Conservation (phyloP, 1,284 basidiomycete species). For the Microbotryum intermedium region DNA sequence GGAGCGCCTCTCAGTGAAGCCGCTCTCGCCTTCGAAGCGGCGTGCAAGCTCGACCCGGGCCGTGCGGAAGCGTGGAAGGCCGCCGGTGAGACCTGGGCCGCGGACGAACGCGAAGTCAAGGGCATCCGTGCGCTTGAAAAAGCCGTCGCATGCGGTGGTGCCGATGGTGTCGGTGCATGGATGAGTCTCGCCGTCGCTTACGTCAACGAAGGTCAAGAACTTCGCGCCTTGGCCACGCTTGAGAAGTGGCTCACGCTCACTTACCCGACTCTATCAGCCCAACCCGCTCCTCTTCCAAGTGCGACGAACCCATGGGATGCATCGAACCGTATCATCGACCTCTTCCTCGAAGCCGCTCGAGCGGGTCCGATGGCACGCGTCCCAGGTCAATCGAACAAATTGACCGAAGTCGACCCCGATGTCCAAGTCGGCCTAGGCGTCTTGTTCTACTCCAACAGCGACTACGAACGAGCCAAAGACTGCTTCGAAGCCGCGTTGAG, state of each 20-base stretch:
- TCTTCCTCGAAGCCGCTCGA: conserved; percentile 77
- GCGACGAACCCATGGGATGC: conserved; percentile 62
- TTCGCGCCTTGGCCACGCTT: conserved; percentile 77
- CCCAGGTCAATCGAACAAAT: conserved; percentile 43
- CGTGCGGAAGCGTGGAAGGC: conserved; percentile 83
- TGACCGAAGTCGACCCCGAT: conserved; percentile 76
- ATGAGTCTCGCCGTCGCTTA: conserved; percentile 93
- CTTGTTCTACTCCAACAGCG: conserved; percentile 77
- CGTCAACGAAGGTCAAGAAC: conserved; percentile 90
- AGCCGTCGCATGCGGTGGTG: conserved; percentile 51
- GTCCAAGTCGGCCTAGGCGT: conserved; percentile 90
- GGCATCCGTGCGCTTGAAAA: conserved; percentile 53
- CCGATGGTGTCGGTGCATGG: conserved; percentile 57
- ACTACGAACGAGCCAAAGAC: conserved; percentile 84
- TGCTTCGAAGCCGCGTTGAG: conserved; percentile 86
- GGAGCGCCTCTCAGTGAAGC: conserved; percentile 37
- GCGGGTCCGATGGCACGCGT: conserved; percentile 37
- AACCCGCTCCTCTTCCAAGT: conserved; percentile 44
- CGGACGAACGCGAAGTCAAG: conserved; percentile 70
- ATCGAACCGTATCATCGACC: conserved; percentile 69
- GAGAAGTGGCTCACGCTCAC: conserved; percentile 74
- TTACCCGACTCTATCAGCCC: conserved; percentile 49
- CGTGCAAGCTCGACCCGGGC: conserved; percentile 41
- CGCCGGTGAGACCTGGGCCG: conserved; percentile 85
- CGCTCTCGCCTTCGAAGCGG: conserved; percentile 47